Evolutionary conservation across 306 rosid species (phyloP), one percentile per base, ranked within the genome.

Genomic region (Urtica urens): DNA sequence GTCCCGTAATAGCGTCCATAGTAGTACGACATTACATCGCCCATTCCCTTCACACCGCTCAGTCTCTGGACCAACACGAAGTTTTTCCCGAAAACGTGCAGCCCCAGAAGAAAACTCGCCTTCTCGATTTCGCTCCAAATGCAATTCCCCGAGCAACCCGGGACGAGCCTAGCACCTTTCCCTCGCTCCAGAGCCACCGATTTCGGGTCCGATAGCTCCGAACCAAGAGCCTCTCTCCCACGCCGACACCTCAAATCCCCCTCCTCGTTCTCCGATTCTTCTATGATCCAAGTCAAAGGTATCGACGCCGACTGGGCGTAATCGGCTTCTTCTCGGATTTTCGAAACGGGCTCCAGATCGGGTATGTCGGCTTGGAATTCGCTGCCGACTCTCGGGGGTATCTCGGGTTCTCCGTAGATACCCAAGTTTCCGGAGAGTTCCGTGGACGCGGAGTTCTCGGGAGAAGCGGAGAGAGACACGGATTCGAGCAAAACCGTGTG

Each of bases 1-100:
- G 95, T 78, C 66, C 65, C 59, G 43, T 81, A 81, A 73, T 81
- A 84, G 63, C 59, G 74, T 56, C 95, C 97, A 70, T 90, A 81
- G 53, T 84, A 90, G 75, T 78, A 81, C 28, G 93, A 84, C 33
- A 90, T 62, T 53, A 79, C 51, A 65, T 81, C 87, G 19, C 81
- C 78, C 93, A 81, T 75, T 52, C 57, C 61, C 71, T 79, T 88
- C 45, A 34, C 64, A 53, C 81, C 87, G 14, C 81, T 21, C 53
- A 90, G 75, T 60, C 59, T 77, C 69, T 67, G 68, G 74, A 90
- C 92, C 60, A 60, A 81, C 57, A 62, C 70, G 39, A 90, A 82
- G 72, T 81, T 75, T 77, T 84, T 90, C 51, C 92, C 93, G 52
- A 81, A 84, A 62, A 90, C 71, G 66, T 81, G 84, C 62, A 90